Conservation (phyloP, 352 stramenopile species). For the Phytophthora foliorum region DNA sequence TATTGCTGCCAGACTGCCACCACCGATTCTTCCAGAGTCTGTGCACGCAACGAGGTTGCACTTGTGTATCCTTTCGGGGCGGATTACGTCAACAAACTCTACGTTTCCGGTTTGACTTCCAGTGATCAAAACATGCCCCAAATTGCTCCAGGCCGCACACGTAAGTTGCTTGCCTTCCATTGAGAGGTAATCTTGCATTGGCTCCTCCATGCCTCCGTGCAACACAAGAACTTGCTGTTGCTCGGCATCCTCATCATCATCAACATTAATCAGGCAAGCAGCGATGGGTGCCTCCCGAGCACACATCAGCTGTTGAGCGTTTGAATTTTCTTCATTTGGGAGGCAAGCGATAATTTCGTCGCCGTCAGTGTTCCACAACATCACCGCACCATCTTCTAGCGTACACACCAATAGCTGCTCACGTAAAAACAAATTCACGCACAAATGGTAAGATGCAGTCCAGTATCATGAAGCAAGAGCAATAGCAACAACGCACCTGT, state of each 20-base stretch:
- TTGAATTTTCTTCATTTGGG: constrained; percentile 30
- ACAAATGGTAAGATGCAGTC: constrained; percentile 11
- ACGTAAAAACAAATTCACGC: not conserved
- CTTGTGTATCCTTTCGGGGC: constrained; percentile 36
- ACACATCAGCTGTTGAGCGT: constrained; percentile 43
- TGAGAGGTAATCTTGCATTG: constrained; percentile 44
- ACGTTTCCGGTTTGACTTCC: constrained; percentile 39
- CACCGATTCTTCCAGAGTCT: constrained; percentile 10
- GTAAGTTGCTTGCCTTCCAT: constrained; percentile 52
- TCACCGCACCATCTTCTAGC: constrained; percentile 37
- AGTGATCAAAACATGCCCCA: constrained; percentile 35
- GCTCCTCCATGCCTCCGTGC: constrained; percentile 45
- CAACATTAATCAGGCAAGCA: constrained; percentile 39
- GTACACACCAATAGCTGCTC: constrained; percentile 42
- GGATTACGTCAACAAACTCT: constrained; percentile 48
- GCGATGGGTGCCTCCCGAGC: constrained; percentile 44
- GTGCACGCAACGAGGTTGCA: constrained; percentile 39
- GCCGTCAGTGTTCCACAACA: constrained; percentile 45
- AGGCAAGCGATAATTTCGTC: constrained; percentile 37
- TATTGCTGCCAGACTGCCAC: constrained; percentile 31
- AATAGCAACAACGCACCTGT: constrained; percentile 33
- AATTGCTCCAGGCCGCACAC: constrained; percentile 44
- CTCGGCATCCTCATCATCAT: constrained; percentile 33
- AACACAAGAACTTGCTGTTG: constrained; percentile 48
- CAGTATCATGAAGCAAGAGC: not conserved